Conservation (phyloP, 1,284 basidiomycete genomes). For the Microstroma glucosiphilum region DNA sequence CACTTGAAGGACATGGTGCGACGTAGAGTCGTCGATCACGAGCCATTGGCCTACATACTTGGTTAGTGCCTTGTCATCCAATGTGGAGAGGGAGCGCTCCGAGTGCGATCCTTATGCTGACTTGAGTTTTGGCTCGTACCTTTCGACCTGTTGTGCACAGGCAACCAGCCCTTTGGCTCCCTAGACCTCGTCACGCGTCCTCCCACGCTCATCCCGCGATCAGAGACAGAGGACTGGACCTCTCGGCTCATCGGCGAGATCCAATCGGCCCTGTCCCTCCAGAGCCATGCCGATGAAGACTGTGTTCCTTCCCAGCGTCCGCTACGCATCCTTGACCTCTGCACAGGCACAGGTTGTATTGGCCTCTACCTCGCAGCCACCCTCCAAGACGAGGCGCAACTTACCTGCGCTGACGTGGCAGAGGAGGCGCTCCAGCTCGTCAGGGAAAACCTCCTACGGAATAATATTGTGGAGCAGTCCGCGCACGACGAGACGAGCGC, state of each 20-base stretch:
- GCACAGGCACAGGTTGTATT: conserved; percentile 11
- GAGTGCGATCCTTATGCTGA: not conserved
- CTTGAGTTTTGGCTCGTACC: no score
- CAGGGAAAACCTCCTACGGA: not conserved
- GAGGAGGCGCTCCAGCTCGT: conserved; percentile 3
- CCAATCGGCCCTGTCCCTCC: not conserved
- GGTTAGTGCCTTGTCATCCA: not conserved
- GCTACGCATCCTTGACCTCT: conserved; percentile 14
- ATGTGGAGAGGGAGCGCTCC: no score
- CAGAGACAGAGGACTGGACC: conserved; percentile 15
- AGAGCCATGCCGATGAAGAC: not conserved
- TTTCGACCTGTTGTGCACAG: no score
- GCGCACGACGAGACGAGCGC: not conserved
- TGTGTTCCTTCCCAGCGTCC: not conserved
- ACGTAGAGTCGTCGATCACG: not conserved
- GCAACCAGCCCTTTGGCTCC: conserved; percentile 2
- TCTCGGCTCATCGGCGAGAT: conserved; percentile 5
- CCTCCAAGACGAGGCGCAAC: not conserved
- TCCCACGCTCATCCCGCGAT: conserved; percentile 15
- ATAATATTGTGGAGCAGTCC: not conserved
- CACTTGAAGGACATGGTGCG: not conserved
- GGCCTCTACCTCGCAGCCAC: not conserved
- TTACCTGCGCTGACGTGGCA: conserved; percentile 1
- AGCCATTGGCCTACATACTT: conserved; percentile 1
- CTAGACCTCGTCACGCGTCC: not conserved